Evolutionary conservation across 176 grass and related monocot genomes (phyloP), one percentile per base, ranked within the genome.

Genomic region (Phoenix dactylifera): DNA sequence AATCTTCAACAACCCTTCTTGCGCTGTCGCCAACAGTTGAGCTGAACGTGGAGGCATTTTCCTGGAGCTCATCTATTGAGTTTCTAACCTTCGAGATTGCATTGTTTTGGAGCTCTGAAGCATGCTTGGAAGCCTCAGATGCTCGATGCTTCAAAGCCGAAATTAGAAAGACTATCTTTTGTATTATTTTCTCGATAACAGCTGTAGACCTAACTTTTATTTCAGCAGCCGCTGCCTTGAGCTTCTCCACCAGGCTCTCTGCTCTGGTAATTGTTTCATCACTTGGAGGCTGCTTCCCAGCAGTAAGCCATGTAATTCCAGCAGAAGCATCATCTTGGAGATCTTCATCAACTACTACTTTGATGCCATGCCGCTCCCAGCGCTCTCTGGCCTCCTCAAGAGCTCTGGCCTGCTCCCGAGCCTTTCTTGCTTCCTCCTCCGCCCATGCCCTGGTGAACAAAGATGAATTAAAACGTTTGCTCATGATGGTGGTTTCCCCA

Each of bases 351-450:
- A 97, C 87, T 1, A 88, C 26, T 25, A 97, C 78, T 77, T 88
- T 90, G 64, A 97, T 97, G 68, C 92, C 92, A 28, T 74, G 83
- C 14, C 74, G 73, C 73, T 83, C 81, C 92, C 92, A 97, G 2
- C 80, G 81, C 24, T 74, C 70, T 54, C 92, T 82, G 23, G 87
- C 92, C 3, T 91, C 87, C 72, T 97, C 87, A 16, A 97, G 78
- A 6, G 84, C 75, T 28, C 59, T 78, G 1, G 81, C 87, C 10
- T 97, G 81, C 74, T 91, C 92, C 76, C 87, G 80, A 18, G 87
- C 87, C 75, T 77, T 87, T 72, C 83, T 91, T 17, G 92, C 92
- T 64, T 97, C 92, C 35, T 97, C 92, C 55, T 97, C 92, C 73
- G 92, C 92, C 92, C 92, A 97, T 65, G 80, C 49, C 81, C 92